Conservation (phyloP, 306 rosid genomes). For the Prunus davidiana region DNA sequence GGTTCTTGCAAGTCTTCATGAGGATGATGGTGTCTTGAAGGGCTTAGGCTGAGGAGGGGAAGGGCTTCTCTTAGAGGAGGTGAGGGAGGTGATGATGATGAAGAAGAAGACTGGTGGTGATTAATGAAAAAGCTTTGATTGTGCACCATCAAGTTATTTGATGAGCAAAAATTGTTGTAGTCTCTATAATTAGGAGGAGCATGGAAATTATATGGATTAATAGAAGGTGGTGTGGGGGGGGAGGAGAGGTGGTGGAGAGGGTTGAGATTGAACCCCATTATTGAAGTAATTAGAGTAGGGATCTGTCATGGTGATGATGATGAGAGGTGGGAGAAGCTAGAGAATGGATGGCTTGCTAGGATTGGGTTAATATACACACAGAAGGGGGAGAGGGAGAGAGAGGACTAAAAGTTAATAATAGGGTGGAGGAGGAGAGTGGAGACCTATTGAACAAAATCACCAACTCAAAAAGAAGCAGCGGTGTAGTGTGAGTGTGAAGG, state of each 20-base stretch:
- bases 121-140: slow-evolving; percentile 20
- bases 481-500: slow-evolving; percentile 25
- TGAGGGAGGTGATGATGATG: slow-evolving; percentile 35
- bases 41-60: slow-evolving; percentile 67
- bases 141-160: neutral
- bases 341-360: slow-evolving; percentile 16
- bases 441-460: slow-evolving; percentile 38
- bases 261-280: slow-evolving; percentile 57
- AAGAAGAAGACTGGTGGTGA: neutral
- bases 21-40: slow-evolving; percentile 26
- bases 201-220: slow-evolving; percentile 32
- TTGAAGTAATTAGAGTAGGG: slow-evolving; percentile 47
- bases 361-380: slow-evolving; percentile 34
- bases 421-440: slow-evolving; percentile 20
- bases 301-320: slow-evolving; percentile 52
- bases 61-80: slow-evolving; percentile 67
- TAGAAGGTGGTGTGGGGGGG: slow-evolving; percentile 32
- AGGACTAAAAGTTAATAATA: slow-evolving; percentile 28
- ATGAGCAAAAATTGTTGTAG: slow-evolving; percentile 5
- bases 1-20: slow-evolving; percentile 32
- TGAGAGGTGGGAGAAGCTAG: neutral
- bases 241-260: slow-evolving; percentile 31
- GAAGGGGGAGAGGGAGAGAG: slow-evolving; percentile 26
- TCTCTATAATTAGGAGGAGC: slow-evolving; percentile 31
- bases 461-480: slow-evolving; percentile 14